A percentile compares a stretch with the other conserved stretches of the same genome.
phyloP scores from a whole-genome alignment of 2,329 filamentous ascomycete genomes.

The Lecanicillium sp. region DNA sequence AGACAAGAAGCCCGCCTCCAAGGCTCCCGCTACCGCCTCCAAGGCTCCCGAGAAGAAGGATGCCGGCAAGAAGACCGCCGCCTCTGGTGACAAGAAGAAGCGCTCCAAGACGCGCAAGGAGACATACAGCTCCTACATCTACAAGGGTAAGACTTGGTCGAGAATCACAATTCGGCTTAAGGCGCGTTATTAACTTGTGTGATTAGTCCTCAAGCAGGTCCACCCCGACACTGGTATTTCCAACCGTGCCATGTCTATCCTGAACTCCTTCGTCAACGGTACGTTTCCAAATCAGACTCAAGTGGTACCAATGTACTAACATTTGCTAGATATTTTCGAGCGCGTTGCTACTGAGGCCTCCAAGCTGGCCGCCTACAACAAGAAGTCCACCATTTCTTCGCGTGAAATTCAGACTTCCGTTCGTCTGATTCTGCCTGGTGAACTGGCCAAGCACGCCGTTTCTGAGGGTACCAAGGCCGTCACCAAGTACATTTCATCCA shows the following conservation, averaged over 20 bases:
- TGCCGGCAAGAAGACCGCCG: slow-evolving; percentile 98
- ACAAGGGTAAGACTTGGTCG: slow-evolving; percentile 68
- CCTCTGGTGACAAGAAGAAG: slow-evolving; percentile 99
- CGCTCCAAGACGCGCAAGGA: slow-evolving; percentile 99
- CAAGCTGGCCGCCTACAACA: slow-evolving; percentile 99
- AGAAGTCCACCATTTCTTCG: slow-evolving; percentile 99
- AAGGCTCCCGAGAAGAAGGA: slow-evolving; percentile 92
- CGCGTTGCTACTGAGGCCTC: slow-evolving; percentile 96
- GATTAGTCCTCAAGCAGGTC: slow-evolving; percentile 94
- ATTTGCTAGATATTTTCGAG: slow-evolving; percentile 83
- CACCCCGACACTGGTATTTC: slow-evolving; percentile 99
- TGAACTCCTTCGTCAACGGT: slow-evolving; percentile 99
- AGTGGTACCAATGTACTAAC: no score
- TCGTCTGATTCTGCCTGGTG: slow-evolving; percentile 93
- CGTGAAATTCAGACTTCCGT: slow-evolving; percentile 99
- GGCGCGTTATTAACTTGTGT: slow-evolving; percentile 9
- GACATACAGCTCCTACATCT: slow-evolving; percentile 99
- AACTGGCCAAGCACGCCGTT: slow-evolving; percentile 98
- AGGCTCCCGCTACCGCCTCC: slow-evolving; percentile 73
- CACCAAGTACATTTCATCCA: slow-evolving; percentile 99
- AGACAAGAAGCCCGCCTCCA: slow-evolving; percentile 98
- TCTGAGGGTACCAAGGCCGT: slow-evolving; percentile 99
- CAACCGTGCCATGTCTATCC: slow-evolving; percentile 98
- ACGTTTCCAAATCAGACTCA: slow-evolving; percentile 26
- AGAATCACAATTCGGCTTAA: neutral